phyloP scores from a whole-genome alignment of 2,329 filamentous ascomycete species.

The Fusarium azukiicola region DNA sequence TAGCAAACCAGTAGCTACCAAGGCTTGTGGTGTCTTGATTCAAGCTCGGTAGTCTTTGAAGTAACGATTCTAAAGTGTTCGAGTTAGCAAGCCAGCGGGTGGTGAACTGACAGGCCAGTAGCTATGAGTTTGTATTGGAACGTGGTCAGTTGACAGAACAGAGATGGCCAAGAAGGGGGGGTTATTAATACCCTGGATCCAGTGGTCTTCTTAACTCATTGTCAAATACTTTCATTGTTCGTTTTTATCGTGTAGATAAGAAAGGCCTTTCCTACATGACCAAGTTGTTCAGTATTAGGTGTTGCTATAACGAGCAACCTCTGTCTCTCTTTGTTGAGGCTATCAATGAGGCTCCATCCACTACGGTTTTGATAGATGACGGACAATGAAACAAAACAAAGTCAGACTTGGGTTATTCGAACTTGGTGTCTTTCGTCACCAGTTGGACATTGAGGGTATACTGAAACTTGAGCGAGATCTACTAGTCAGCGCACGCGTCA shows the following conservation, averaged over 20 bases:
- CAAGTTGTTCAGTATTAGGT: too few species aligned
- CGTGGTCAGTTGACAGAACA: background rate
- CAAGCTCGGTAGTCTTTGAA: too few species aligned
- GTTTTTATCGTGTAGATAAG: too few species aligned
- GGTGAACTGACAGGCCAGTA: background rate
- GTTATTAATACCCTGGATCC: background rate
- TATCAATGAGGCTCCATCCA: background rate
- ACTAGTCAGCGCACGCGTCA: slow-evolving; percentile 7
- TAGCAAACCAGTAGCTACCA: background rate
- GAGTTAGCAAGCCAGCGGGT: background rate
- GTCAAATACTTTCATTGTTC: background rate
- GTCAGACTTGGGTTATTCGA: background rate
- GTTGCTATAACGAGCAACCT: background rate
- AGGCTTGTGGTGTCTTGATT: too few species aligned
- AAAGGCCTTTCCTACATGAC: too few species aligned
- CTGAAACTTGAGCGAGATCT: background rate
- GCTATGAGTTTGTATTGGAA: background rate
- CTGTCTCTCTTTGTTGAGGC: background rate
- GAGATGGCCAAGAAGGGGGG: background rate
- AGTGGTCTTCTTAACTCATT: background rate
- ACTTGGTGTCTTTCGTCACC: background rate
- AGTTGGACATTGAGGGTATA: background rate
- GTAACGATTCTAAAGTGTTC: too few species aligned
- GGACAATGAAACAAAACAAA: background rate
- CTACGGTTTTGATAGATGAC: background rate